These are phyloP conservation scores for Exidia glandulosa DNA, from an alignment of 768 basidiomycete genomes.

Conservation along the genomic window DNA sequence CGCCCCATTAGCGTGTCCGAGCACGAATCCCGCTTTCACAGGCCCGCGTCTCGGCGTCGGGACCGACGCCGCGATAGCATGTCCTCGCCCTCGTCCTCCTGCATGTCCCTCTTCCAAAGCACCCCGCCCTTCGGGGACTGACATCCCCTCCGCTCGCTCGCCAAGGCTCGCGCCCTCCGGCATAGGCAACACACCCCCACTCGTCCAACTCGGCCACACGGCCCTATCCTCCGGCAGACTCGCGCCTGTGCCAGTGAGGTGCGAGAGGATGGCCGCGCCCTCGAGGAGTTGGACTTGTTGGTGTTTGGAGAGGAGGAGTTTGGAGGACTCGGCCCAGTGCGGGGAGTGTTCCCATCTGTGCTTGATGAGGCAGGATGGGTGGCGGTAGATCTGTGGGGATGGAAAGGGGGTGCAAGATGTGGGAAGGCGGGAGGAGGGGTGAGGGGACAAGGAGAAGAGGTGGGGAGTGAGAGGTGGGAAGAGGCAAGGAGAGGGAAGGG, in stretches of 20 bases:
- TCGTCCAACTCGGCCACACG: slow-evolving; percentile 79
- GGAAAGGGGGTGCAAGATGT: neutral
- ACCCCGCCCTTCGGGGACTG: neutral
- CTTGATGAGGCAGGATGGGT: slow-evolving; percentile 91
- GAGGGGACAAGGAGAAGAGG: too few species aligned
- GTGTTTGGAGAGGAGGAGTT: slow-evolving; percentile 87
- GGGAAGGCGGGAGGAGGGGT: too few species aligned
- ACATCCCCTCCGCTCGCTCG: neutral
- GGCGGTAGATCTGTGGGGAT: slow-evolving; percentile 58
- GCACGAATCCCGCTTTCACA: neutral
- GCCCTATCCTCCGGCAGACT: slow-evolving; percentile 90
- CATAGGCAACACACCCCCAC: slow-evolving; percentile 15
- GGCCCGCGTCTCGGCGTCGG: neutral
- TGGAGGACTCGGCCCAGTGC: slow-evolving; percentile 89
- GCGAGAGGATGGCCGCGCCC: slow-evolving; percentile 89
- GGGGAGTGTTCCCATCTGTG: slow-evolving; percentile 98
- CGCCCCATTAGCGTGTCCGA: neutral
- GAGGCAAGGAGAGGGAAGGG: too few species aligned
- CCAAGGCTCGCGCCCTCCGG: slow-evolving; percentile 1
- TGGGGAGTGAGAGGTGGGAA: too few species aligned
- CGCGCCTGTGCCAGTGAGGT: slow-evolving; percentile 52
- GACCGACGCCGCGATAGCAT: neutral
- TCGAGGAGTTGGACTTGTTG: slow-evolving; percentile 96
- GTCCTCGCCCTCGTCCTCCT: neutral
- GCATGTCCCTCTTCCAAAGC: neutral